Base-by-base conservation (phyloP, 129 eudicot species). In the Lactuca saligna region DNA sequence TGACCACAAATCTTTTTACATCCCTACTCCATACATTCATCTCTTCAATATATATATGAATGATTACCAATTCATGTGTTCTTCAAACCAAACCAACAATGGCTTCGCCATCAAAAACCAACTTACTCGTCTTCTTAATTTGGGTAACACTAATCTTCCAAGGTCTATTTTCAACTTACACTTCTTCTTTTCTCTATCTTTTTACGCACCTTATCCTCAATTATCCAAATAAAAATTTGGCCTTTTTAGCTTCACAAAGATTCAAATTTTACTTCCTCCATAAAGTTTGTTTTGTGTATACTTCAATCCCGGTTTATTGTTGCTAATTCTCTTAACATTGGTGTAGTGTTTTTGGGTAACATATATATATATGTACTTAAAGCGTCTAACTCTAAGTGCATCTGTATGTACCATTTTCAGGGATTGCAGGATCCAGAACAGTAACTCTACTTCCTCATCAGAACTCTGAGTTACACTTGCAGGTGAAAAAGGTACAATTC, bases 351-450 rank as follows among this genome's bases (percentile, higher is more conserved):
- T 53, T 34, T 50, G 12, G 34, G 44, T 53, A 25, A 12, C 54
- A 53, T 53, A 64, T 12, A 53, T 53, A 64, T 12, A 74, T 37
- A 17, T 66, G 35, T 75, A 37, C 63, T 49, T 67, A 31, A 63
- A 63, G 71, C 17, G 25, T 73, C 51, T 56, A 68, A 49, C 25
- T 73, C 51, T 56, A 68, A 49, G 34, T 39, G 68, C 41, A 76
- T 76, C 64, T 35, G 20, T 60, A 68, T 29, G 17, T 46, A 65
- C 75, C 62, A 58, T 72, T 76, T 76, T 64, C 76, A 65, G 84
- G 73, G 44, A 68, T 73, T 38, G 75, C 86, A 79, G 90, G 88
- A 16, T 77, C 81, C 50, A 78, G 90, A 80, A 73, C 69, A 67
- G 78, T 80, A 59, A 8, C 61, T 17, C 44, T 33, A n/a, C 71